A percentile compares a stretch with the other conserved stretches of the same genome.
Conservation (phyloP, 2,329 filamentous ascomycete genomes). For the Sporothrix schenckii region DNA sequence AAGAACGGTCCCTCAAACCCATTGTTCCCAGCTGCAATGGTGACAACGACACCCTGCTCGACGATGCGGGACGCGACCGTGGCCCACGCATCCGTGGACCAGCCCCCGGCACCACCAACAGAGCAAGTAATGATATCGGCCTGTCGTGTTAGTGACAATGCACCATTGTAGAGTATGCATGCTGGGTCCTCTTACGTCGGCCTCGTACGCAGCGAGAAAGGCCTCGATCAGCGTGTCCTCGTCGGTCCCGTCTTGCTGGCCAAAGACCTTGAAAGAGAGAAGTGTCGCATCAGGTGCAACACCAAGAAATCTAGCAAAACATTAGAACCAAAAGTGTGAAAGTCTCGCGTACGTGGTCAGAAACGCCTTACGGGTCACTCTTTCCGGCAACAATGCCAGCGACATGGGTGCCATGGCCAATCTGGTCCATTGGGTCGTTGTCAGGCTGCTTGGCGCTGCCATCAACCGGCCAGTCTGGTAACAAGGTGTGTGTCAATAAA, state of each 20-base stretch:
- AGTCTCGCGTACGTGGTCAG: not conserved
- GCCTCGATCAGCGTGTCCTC: conserved; percentile 63
- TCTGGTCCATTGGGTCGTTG: conserved; percentile 37
- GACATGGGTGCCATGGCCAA: conserved; percentile 40
- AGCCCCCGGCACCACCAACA: conserved; percentile 55
- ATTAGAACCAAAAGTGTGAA: too few relatives aligned
- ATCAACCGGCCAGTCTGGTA: conserved; percentile 18
- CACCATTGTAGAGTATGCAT: not conserved
- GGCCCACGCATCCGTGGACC: conserved; percentile 56
- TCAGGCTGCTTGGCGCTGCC: conserved; percentile 34
- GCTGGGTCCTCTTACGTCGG: conserved; percentile 43
- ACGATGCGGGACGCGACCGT: conserved; percentile 57
- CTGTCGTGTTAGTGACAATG: not conserved
- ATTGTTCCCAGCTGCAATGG: conserved; percentile 57
- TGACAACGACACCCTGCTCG: conserved; percentile 56
- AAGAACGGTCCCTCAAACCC: conserved; percentile 34
- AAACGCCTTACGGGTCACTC: conserved; percentile 3
- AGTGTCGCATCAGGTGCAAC: conserved; percentile 40
- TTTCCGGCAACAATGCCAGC: conserved; percentile 40
- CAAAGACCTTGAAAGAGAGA: conserved; percentile 38
- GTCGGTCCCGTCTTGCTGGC: conserved; percentile 36
- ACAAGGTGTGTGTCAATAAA: not conserved
- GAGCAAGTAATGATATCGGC: conserved; percentile 61
- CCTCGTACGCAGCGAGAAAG: conserved; percentile 63
- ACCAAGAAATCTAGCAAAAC: conserved; percentile 33